Evolutionary conservation across 345 rosid species (phyloP).

Genomic region (Aquilaria malaccensis): DNA sequence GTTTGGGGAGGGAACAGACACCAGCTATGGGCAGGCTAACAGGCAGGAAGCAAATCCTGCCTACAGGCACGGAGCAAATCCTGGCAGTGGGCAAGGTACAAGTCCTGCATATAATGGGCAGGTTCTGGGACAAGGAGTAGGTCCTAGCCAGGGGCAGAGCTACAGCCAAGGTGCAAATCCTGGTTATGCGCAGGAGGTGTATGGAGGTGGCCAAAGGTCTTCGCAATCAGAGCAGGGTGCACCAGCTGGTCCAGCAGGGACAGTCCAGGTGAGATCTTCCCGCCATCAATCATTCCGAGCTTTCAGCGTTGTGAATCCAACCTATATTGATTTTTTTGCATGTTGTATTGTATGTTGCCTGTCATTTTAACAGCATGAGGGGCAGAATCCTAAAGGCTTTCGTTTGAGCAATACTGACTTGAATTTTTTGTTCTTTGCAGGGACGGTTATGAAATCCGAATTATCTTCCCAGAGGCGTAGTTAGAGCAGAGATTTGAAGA

Average conservation of each 20-base stretch:
- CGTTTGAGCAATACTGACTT: not conserved
- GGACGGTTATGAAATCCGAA: constrained; percentile 18
- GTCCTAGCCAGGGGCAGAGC: constrained; percentile 29
- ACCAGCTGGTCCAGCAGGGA: constrained; percentile 32
- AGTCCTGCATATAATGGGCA: not conserved
- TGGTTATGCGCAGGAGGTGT: constrained; percentile 18
- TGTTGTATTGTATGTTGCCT: too few relatives aligned
- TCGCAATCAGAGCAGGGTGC: constrained; percentile 35
- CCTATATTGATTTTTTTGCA: too few relatives aligned
- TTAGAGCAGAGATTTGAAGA: not conserved
- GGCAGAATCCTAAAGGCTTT: not conserved
- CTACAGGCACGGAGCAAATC: constrained; percentile 9
- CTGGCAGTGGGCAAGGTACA: constrained; percentile 3
- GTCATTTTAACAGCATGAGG: too few relatives aligned
- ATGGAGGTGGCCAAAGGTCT: constrained; percentile 18
- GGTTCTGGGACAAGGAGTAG: constrained; percentile 14
- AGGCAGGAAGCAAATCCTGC: constrained; percentile 30
- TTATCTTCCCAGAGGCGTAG: not conserved
- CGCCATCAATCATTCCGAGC: constrained; percentile 6
- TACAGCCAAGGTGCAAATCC: constrained; percentile 29
- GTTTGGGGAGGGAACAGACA: constrained; percentile 12
- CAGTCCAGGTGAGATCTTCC: constrained; percentile 30
- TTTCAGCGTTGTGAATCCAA: too few relatives aligned
- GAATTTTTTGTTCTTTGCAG: constrained; percentile 23
- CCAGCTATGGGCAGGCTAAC: constrained; percentile 32